Evolutionary conservation across 1,139 yeast genomes (phyloP), one percentile per base, ranked within the genome.

Genomic region (Suhomyces atakaporum): DNA sequence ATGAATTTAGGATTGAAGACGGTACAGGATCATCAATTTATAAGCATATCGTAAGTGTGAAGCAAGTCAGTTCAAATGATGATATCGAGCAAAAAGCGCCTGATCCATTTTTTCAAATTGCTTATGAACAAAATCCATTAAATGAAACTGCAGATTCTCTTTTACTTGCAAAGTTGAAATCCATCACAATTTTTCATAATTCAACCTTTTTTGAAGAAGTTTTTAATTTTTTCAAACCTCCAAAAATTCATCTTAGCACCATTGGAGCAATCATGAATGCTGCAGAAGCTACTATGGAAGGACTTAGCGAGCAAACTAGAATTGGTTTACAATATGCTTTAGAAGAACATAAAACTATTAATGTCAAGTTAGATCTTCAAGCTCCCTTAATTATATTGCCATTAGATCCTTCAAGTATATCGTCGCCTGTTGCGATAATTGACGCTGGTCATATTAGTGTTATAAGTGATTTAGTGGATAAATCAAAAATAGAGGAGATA

Each of bases 371-470:
- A 43, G 97, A 94, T 58, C 68, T 94, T 33, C 96, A 90, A 54
- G 96, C 98, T 0, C 98, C 99, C 0, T 69, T 94, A 45, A 79
- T 94, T 19, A 85, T 92, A n/a, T 52, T 92, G 25, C 98, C 98
- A 0, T 68, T 88, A 14, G 87, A 88, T 53, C 86, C 95, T 0
- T 75, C 79, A 10, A 79, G 78, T 46, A 81, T 87, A 80, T 73
- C 84, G 27, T 81, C 97, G 0, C 95, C 97, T 0, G 96, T 95
- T 43, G 90, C 92, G 4, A 79, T 92, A 10, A 70, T 94, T 39
- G 98, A 94, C 72, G 97, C 97, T 10, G 99, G 99, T 53, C 97
- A 92, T 58, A 83, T 94, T 22, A 82, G 90, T 50, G 80, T 92
- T 6, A 65, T 73, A 2, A 87, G 96, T 57, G 92, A 89, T 46